Evolutionary conservation across 805 yeast species (phyloP).

Genomic region (Ogataea pilisensis): DNA sequence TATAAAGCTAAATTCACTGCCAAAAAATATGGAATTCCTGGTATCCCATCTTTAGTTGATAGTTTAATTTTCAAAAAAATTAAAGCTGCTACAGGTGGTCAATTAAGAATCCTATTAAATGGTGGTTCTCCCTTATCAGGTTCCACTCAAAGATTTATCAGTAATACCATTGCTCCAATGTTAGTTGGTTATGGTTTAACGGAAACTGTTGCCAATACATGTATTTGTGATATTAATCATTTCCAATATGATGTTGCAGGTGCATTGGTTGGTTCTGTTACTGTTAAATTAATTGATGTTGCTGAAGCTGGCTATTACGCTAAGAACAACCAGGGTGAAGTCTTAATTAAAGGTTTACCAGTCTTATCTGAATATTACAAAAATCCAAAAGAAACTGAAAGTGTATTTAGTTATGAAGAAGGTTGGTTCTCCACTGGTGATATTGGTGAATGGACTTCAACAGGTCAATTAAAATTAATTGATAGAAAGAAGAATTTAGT

Average conservation of each 20-base stretch:
- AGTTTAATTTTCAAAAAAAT: conserved; percentile 77
- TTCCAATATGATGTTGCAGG: conserved; percentile 80
- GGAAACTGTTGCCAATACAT: conserved; percentile 88
- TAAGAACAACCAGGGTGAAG: conserved; percentile 89
- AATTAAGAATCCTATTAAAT: conserved; percentile 64
- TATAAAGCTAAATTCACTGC: conserved; percentile 67
- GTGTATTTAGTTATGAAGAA: conserved; percentile 66
- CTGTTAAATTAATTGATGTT: conserved; percentile 86
- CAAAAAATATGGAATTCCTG: conserved; percentile 66
- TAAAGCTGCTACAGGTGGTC: conserved; percentile 93
- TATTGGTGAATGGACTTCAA: conserved; percentile 85
- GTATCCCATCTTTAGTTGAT: conserved; percentile 70
- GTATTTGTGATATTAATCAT: conserved; percentile 59
- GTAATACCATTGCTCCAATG: conserved; percentile 77
- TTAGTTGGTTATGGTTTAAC: conserved; percentile 95
- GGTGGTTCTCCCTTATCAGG: conserved; percentile 90
- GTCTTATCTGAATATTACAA: conserved; percentile 76
- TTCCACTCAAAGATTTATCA: conserved; percentile 78
- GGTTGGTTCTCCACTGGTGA: conserved; percentile 98
- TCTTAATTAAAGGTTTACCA: conserved; percentile 70
- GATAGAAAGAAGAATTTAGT: conserved; percentile 96
- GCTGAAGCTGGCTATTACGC: conserved; percentile 89
- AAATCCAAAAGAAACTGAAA: conserved; percentile 76
- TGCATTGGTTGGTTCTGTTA: conserved; percentile 74
- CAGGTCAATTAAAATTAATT: conserved; percentile 76